These are phyloP conservation scores for Termitomyces heimii DNA, from an alignment of 768 basidiomycete genomes.

Conservation along the genomic window DNA sequence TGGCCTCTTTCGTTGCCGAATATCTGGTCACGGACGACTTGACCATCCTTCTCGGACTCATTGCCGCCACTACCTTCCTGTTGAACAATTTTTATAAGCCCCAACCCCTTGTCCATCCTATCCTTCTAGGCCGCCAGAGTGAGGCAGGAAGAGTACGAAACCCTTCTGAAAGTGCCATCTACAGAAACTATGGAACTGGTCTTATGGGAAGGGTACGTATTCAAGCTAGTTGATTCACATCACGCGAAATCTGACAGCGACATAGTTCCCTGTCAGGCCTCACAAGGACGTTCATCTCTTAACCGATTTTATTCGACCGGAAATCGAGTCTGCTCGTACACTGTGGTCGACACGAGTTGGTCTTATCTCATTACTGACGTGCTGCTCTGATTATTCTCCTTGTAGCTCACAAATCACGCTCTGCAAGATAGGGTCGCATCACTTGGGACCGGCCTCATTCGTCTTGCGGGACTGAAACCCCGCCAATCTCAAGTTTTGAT, in stretches of 20 bases:
- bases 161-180: slow-evolving; percentile 78
- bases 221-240: slow-evolving; percentile 8
- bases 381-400: not conserved
- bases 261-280: slow-evolving; percentile 69
- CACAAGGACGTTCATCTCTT: slow-evolving; percentile 65
- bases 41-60: slow-evolving; percentile 70
- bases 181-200: slow-evolving; percentile 87
- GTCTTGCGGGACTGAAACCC: slow-evolving; percentile 46
- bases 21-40: slow-evolving; percentile 74
- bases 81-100: slow-evolving; percentile 76
- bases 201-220: slow-evolving; percentile 68
- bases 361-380: not conserved
- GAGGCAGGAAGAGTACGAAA: slow-evolving; percentile 82
- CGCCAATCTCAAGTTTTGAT: slow-evolving; percentile 66
- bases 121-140: slow-evolving; percentile 87
- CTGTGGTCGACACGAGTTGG: slow-evolving; percentile 76
- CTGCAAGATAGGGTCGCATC: slow-evolving; percentile 67
- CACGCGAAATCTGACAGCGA: not conserved
- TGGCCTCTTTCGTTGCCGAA: slow-evolving; percentile 36
- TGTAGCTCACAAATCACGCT: slow-evolving; percentile 67
- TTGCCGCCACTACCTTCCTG: slow-evolving; percentile 70
- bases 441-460: slow-evolving; percentile 68
- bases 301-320: slow-evolving; percentile 60
- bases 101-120: slow-evolving; percentile 87
- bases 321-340: slow-evolving; percentile 60